A percentile compares a stretch with the other conserved stretches of the same genome.
These are phyloP conservation scores for Dianthus caryophyllus DNA, from an alignment of 148 eudicot species.

Conservation along the genomic window DNA sequence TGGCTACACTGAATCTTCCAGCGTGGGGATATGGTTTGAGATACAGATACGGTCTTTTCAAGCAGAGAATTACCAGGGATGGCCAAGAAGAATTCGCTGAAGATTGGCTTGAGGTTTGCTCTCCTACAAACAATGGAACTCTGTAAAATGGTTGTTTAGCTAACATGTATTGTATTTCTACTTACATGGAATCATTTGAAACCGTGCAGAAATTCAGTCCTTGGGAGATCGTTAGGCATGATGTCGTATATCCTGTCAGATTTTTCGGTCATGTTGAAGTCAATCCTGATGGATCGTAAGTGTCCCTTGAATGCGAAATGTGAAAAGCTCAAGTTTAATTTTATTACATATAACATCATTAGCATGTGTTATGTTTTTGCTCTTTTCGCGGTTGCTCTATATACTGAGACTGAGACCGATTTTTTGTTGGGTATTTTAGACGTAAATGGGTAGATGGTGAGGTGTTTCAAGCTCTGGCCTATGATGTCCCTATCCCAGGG, in stretches of 20 bases:
- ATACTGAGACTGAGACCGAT: constrained; percentile 4
- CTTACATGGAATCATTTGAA: constrained; percentile 16
- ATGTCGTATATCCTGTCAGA: constrained; percentile 76
- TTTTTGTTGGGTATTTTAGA: constrained; percentile 34
- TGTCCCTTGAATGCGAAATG: constrained; percentile 23
- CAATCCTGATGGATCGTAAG: constrained; percentile 79
- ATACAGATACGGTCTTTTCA: constrained; percentile 91
- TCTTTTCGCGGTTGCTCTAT: not conserved
- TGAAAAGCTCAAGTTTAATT: not conserved
- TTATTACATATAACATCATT: constrained; percentile 4
- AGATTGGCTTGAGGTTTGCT: constrained; percentile 86
- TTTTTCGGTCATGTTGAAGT: constrained; percentile 90
- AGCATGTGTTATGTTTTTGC: not conserved
- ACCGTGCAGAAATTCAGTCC: constrained; percentile 88
- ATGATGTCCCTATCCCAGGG: constrained; percentile 98
- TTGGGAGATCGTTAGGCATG: constrained; percentile 97
- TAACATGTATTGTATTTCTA: not conserved
- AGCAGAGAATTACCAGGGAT: constrained; percentile 74
- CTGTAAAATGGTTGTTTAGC: not conserved
- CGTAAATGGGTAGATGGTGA: constrained; percentile 96
- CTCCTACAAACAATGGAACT: constrained; percentile 4
- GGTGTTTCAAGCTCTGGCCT: constrained; percentile 84
- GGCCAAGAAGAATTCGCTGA: constrained; percentile 91
- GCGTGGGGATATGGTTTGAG: constrained; percentile 99
- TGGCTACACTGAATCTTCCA: constrained; percentile 94